These are phyloP conservation scores for Calycina marina DNA, from an alignment of 2,329 filamentous ascomycete genomes.

Conservation along the genomic window DNA sequence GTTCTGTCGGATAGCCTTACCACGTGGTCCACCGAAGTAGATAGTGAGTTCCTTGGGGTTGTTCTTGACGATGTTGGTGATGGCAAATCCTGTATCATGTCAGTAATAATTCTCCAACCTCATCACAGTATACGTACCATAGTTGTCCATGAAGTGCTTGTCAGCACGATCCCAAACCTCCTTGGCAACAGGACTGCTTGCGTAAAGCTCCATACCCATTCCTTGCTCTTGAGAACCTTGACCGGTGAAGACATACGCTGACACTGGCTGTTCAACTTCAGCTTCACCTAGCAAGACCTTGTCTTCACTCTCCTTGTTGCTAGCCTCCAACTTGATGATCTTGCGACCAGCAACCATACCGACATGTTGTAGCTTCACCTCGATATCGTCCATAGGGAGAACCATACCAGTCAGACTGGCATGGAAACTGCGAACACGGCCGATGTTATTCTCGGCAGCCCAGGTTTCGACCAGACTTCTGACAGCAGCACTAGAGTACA, in stretches of 20 bases:
- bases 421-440: slow-evolving; percentile 93
- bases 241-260: slow-evolving; percentile 94
- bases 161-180: slow-evolving; percentile 97
- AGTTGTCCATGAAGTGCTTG: slow-evolving; percentile 96
- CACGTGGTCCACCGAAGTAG: slow-evolving; percentile 90
- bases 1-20: slow-evolving; percentile 95
- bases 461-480: slow-evolving; percentile 94
- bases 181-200: slow-evolving; percentile 81
- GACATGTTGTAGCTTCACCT: slow-evolving; percentile 89
- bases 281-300: slow-evolving; percentile 92
- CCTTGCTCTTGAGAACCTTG: slow-evolving; percentile 98
- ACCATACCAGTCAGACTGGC: slow-evolving; percentile 98
- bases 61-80: slow-evolving; percentile 98
- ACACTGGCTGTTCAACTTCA: slow-evolving; percentile 93
- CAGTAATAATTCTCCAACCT: no score
- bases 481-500: slow-evolving; percentile 97
- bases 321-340: slow-evolving; percentile 97
- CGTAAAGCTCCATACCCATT: slow-evolving; percentile 99
- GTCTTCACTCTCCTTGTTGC: slow-evolving; percentile 89
- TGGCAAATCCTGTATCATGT: slow-evolving; percentile 58
- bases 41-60: slow-evolving; percentile 98
- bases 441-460: slow-evolving; percentile 97
- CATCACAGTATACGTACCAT: slow-evolving; percentile 50
- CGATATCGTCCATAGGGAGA: slow-evolving; percentile 84
- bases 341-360: slow-evolving; percentile 97